phyloP scores from a whole-genome alignment of 2,329 filamentous ascomycete genomes.

The Penicillium sumatraense region DNA sequence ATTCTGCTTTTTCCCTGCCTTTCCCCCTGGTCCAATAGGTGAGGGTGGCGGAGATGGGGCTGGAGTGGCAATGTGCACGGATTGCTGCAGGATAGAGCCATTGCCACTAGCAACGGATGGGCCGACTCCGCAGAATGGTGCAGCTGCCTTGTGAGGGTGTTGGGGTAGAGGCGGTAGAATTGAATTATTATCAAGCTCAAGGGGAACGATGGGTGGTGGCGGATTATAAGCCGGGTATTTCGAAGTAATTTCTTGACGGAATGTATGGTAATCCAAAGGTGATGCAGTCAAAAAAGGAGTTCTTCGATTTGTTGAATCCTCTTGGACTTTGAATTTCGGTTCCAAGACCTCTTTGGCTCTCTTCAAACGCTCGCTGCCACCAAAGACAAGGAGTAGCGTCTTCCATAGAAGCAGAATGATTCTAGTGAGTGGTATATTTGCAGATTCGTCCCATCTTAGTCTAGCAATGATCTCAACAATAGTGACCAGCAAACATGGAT shows the following conservation, averaged over 20 bases:
- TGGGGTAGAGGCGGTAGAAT: slow-evolving; percentile 84
- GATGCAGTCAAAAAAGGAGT: slow-evolving; percentile 88
- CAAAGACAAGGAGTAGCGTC: slow-evolving; percentile 81
- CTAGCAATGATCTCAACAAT: slow-evolving; percentile 72
- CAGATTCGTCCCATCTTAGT: slow-evolving; percentile 69
- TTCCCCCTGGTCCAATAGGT: slow-evolving; percentile 79
- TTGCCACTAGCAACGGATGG: slow-evolving; percentile 51
- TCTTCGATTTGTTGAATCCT: slow-evolving; percentile 56
- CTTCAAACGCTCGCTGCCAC: slow-evolving; percentile 74
- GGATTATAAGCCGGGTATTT: slow-evolving; percentile 98
- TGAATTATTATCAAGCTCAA: slow-evolving; percentile 89
- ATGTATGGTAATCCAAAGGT: slow-evolving; percentile 92
- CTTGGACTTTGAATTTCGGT: slow-evolving; percentile 54
- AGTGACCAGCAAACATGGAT: slow-evolving; percentile 72
- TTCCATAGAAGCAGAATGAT: slow-evolving; percentile 91
- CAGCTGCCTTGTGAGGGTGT: slow-evolving; percentile 66
- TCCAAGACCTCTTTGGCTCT: slow-evolving; percentile 73
- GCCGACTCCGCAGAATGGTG: slow-evolving; percentile 62
- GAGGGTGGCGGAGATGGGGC: slow-evolving; percentile 95
- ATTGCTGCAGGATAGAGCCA: slow-evolving; percentile 85
- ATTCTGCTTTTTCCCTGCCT: slow-evolving; percentile 97
- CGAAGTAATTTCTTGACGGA: slow-evolving; percentile 93
- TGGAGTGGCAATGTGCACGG: slow-evolving; percentile 97
- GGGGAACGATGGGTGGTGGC: slow-evolving; percentile 77
- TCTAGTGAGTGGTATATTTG: slow-evolving; percentile 63